These are phyloP conservation scores for Amphirosellinia nigrospora DNA, from an alignment of 495 filamentous ascomycete species.

Conservation along the genomic window DNA sequence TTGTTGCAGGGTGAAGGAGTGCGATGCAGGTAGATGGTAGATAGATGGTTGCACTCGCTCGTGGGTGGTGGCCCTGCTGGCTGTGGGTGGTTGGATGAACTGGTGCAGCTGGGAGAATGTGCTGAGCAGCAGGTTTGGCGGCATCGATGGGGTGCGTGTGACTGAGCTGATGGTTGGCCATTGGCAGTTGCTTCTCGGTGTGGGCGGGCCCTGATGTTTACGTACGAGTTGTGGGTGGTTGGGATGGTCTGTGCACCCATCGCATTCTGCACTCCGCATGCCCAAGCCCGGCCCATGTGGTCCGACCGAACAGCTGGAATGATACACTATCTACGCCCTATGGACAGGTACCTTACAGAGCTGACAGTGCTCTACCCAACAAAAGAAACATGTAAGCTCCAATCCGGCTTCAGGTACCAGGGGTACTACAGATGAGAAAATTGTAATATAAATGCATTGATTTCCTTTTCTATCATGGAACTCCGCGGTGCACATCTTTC, in stretches of 20 bases:
- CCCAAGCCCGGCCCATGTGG: background rate
- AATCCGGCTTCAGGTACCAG: no score
- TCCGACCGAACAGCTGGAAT: background rate
- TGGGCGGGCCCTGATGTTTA: slow-evolving; percentile 9
- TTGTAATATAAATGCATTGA: background rate
- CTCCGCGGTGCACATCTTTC: background rate
- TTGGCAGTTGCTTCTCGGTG: slow-evolving; percentile 10
- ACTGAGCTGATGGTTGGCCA: slow-evolving; percentile 22
- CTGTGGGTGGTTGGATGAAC: background rate
- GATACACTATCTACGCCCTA: background rate
- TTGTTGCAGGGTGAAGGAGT: background rate
- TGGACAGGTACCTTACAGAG: no score
- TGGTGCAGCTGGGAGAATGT: slow-evolving; percentile 13
- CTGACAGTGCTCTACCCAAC: no score
- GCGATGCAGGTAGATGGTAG: background rate
- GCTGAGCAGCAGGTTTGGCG: slow-evolving; percentile 16
- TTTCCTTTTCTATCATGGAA: background rate
- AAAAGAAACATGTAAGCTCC: no score
- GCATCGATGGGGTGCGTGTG: slow-evolving; percentile 15
- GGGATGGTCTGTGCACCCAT: slow-evolving; percentile 16
- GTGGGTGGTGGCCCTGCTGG: background rate
- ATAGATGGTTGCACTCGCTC: slow-evolving; percentile 5
- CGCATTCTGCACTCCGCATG: background rate
- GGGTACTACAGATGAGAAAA: background rate
- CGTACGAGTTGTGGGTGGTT: slow-evolving; percentile 24